phyloP scores from a whole-genome alignment of 192 early-diverging fungal species.

The Podila minutissima region DNA sequence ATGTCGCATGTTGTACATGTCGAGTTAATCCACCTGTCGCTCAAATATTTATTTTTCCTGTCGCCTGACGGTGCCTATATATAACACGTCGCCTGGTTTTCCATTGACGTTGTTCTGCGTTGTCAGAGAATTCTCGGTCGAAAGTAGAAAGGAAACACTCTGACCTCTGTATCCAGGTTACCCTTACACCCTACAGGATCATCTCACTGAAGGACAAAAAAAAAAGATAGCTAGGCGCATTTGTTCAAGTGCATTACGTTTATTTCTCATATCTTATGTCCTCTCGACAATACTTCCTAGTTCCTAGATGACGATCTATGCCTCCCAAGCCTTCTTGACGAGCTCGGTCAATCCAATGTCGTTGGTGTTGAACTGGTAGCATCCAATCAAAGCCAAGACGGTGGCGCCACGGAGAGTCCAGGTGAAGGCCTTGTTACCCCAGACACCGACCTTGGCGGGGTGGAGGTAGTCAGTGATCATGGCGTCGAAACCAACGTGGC shows the following conservation, averaged over 20 bases:
- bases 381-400: constrained; percentile 80
- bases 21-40: too few species aligned
- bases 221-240: too few species aligned
- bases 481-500: constrained; percentile 85
- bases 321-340: constrained; percentile 86
- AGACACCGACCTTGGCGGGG: constrained; percentile 69
- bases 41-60: too few species aligned
- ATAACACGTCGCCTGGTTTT: too few species aligned
- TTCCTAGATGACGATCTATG: constrained; percentile 54
- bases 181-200: too few species aligned
- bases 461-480: constrained; percentile 85
- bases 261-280: background rate
- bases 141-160: too few species aligned
- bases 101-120: too few species aligned
- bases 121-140: too few species aligned
- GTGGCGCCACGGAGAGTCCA: constrained; percentile 79
- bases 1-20: too few species aligned
- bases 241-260: background rate
- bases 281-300: background rate
- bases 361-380: constrained; percentile 95
- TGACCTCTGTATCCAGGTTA: too few species aligned
- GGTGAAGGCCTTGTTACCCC: constrained; percentile 66
- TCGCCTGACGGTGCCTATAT: too few species aligned
- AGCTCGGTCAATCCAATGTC: constrained; percentile 95
- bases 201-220: too few species aligned